Evolutionary conservation across 1,284 basidiomycete species (phyloP).

Genomic region (Polyporus tsugae): DNA sequence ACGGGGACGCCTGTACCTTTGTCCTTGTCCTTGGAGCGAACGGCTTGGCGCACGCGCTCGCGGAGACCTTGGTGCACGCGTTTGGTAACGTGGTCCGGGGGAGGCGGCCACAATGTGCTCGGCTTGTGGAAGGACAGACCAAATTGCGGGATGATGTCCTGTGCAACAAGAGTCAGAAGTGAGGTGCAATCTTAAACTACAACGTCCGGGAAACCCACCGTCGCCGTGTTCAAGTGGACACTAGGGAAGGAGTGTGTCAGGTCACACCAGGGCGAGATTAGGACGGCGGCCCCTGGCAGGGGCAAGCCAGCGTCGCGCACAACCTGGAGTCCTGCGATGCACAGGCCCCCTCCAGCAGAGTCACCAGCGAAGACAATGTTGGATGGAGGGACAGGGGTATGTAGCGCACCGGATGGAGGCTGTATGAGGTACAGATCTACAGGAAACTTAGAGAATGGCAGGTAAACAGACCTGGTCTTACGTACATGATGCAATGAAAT

Average conservation of each 20-base stretch:
- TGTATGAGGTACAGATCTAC: constrained; percentile 74
- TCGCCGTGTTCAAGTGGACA: constrained; percentile 85
- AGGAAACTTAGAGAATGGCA: constrained; percentile 35
- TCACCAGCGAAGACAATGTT: constrained; percentile 91
- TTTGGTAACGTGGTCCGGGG: constrained; percentile 74
- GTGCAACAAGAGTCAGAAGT: constrained; percentile 9
- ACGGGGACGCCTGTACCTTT: constrained; percentile 18
- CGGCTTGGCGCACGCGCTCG: constrained; percentile 66
- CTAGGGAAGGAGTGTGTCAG: constrained; percentile 95
- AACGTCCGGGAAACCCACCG: constrained; percentile 55
- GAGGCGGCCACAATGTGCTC: constrained; percentile 92
- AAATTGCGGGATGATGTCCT: constrained; percentile 80
- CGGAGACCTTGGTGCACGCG: constrained; percentile 71
- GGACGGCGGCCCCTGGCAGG: constrained; percentile 83
- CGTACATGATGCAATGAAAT: constrained; percentile 84
- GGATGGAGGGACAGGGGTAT: constrained; percentile 82
- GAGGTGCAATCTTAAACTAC: not conserved
- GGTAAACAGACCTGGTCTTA: constrained; percentile 5
- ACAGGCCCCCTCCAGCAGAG: constrained; percentile 93
- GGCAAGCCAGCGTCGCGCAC: constrained; percentile 89
- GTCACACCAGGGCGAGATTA: constrained; percentile 94
- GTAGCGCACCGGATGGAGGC: constrained; percentile 71
- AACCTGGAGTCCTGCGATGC: constrained; percentile 88
- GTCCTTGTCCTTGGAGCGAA: constrained; percentile 44
- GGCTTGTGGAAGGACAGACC: constrained; percentile 84